Conservation (phyloP, 805 yeast species). For the Yarrowia porcina region DNA sequence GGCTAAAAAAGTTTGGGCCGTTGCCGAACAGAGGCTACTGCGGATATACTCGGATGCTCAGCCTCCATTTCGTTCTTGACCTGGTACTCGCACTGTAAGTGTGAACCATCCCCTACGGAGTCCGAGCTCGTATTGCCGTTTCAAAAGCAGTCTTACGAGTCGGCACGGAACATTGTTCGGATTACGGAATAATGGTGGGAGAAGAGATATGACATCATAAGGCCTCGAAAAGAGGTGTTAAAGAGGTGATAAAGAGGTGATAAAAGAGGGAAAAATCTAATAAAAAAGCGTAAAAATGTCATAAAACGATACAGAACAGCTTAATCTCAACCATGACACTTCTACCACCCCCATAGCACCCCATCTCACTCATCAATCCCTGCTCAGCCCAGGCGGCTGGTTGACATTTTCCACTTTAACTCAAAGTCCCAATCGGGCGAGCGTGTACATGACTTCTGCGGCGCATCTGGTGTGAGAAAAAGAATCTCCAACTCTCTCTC, state of each 20-base stretch:
- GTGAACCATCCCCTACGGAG: neutral
- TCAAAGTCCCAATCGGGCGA: neutral
- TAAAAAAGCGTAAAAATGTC: no score
- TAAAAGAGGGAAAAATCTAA: no score
- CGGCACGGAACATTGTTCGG: no score
- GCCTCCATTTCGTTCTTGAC: neutral
- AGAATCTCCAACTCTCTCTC: neutral
- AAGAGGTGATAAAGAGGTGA: no score
- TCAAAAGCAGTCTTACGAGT: no score
- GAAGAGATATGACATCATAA: no score
- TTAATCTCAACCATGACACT: no score
- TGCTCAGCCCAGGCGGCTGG: conserved; percentile 17
- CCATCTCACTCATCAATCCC: neutral
- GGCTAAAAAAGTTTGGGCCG: neutral
- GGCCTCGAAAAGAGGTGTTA: no score
- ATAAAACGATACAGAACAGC: no score
- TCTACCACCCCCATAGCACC: no score
- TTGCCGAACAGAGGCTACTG: neutral
- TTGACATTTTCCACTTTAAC: conserved; percentile 1
- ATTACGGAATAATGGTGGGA: no score
- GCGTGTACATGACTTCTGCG: neutral
- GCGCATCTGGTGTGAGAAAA: neutral
- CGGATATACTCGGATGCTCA: neutral
- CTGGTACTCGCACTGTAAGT: neutral
- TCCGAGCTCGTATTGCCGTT: neutral